A percentile compares a stretch with the other conserved stretches of the same genome.
Conservation (phyloP, 805 yeast genomes). For the Lipomyces starkeyi region DNA sequence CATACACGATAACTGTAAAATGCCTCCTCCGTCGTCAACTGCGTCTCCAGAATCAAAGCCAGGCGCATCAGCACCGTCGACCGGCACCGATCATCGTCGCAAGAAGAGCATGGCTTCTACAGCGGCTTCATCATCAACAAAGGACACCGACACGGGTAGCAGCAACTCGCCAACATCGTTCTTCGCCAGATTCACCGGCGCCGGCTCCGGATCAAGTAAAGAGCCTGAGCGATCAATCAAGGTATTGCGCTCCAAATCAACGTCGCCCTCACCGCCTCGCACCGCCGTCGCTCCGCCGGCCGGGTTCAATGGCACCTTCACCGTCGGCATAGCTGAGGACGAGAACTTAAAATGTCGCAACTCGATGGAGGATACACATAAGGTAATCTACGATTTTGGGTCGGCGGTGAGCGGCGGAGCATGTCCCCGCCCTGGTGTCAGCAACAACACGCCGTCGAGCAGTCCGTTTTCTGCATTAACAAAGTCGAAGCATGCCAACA, state of each 20-base stretch:
- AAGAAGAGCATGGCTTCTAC: conserved; percentile 3
- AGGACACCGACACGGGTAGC: not conserved
- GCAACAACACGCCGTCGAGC: no score
- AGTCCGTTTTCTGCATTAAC: not conserved
- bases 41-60: not conserved
- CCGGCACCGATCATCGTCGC: conserved; percentile 12
- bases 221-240: conserved; percentile 6
- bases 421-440: not conserved
- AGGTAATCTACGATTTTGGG: conserved; percentile 90
- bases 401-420: conserved; percentile 49
- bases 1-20: not conserved
- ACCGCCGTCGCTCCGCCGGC: conserved; percentile 42
- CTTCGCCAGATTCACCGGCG: conserved; percentile 23
- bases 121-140: not conserved
- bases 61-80: conserved; percentile 3
- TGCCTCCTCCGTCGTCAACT: conserved; percentile 5
- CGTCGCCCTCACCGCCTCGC: conserved; percentile 7
- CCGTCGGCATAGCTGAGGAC: conserved; percentile 92
- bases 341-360: conserved; percentile 79
- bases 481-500: not conserved
- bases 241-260: conserved; percentile 3
- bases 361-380: conserved; percentile 96
- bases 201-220: not conserved
- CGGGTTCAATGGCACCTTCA: conserved; percentile 58
- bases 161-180: conserved; percentile 16